Conservation (phyloP, 495 filamentous ascomycete genomes). For the Penicillium tannophilum region DNA sequence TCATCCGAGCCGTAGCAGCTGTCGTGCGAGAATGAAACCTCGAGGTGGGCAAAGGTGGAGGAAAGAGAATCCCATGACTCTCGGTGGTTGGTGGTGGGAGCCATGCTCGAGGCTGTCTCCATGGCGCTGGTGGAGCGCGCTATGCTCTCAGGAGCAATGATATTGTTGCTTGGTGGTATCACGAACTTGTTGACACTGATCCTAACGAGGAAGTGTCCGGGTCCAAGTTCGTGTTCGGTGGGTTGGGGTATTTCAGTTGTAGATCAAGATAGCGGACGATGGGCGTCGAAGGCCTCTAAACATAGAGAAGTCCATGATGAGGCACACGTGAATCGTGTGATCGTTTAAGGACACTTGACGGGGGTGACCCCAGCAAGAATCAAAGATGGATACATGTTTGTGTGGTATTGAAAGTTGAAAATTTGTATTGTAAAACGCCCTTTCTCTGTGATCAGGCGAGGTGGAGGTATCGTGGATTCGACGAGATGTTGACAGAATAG, state of each 20-base stretch:
- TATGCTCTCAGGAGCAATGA: background rate
- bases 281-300: constrained; percentile 43
- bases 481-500: background rate
- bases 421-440: background rate
- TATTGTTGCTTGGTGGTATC: constrained; percentile 3
- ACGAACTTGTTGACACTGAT: constrained; percentile 5
- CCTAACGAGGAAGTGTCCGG: background rate
- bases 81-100: constrained; percentile 26
- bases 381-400: constrained; percentile 32
- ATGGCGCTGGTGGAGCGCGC: background rate
- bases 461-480: background rate
- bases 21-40: constrained; percentile 49
- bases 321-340: constrained; percentile 29
- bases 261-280: constrained; percentile 5
- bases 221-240: constrained; percentile 8
- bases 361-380: constrained; percentile 27
- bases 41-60: constrained; percentile 42
- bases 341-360: constrained; percentile 34
- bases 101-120: constrained; percentile 26
- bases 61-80: constrained; percentile 49
- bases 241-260: constrained; percentile 14
- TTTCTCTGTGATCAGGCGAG: constrained; percentile 8
- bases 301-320: constrained; percentile 38
- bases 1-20: constrained; percentile 52
- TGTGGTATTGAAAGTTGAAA: constrained; percentile 6